Evolutionary conservation across 78 protist species (phyloP).

Genomic region (Guillardia theta): DNA sequence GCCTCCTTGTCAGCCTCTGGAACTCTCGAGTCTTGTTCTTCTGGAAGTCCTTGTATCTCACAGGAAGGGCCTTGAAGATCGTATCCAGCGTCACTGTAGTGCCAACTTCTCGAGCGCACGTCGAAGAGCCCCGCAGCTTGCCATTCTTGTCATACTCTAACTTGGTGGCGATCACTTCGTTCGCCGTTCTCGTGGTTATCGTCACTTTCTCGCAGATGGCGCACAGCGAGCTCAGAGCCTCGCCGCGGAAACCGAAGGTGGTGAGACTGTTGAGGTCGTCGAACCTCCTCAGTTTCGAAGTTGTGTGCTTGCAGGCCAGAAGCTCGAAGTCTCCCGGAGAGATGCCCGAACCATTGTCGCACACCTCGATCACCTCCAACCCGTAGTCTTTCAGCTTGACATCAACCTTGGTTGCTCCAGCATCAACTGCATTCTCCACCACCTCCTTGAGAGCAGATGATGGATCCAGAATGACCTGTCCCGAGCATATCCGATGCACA

Average conservation of each 20-base stretch:
- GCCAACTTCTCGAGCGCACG: conserved; percentile 59
- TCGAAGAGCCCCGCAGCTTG: not conserved
- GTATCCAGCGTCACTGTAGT: conserved; percentile 71
- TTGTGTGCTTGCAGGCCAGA: conserved; percentile 73
- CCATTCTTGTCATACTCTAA: conserved; percentile 12
- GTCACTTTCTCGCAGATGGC: conserved; percentile 37
- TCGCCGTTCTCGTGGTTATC: conserved; percentile 23
- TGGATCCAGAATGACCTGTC: conserved; percentile 82
- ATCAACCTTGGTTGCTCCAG: conserved; percentile 76
- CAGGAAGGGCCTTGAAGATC: conserved; percentile 79
- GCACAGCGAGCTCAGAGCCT: conserved; percentile 87
- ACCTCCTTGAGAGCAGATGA: conserved; percentile 87
- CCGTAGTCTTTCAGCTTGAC: conserved; percentile 44
- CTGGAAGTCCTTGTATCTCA: conserved; percentile 72
- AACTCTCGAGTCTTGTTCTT: conserved; percentile 22
- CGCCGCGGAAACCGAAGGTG: conserved; percentile 94
- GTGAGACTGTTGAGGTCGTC: conserved; percentile 68
- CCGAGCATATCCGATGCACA: conserved; percentile 3
- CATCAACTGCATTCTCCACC: conserved; percentile 90
- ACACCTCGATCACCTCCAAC: conserved; percentile 65
- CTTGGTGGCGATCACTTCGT: not conserved
- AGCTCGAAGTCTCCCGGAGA: conserved; percentile 30
- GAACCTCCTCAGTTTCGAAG: conserved; percentile 75
- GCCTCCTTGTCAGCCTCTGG: not conserved
- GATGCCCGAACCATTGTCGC: conserved; percentile 83